Base-by-base conservation (phyloP, 768 basidiomycete genomes). In the Lactifluus piperatus region DNA sequence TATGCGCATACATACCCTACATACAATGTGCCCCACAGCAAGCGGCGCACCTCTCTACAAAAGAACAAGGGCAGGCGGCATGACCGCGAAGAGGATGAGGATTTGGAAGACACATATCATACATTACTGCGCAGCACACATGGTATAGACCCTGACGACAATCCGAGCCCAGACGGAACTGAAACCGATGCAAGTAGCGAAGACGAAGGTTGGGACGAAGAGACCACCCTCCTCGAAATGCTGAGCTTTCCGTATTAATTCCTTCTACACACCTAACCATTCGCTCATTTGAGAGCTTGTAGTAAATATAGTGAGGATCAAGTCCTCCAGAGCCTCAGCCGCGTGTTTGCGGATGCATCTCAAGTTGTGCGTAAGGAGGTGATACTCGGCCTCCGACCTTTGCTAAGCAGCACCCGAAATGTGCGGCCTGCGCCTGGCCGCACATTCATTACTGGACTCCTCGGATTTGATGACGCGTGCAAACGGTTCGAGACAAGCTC, bases 401-500 rank as follows among this genome's bases (percentile, higher is more conserved):
- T 27, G 11, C 27, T 60, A 34, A 45, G 9, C 36, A 22, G 34
- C 4, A 22, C n/a, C 10, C 47, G 58, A 20, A 36, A 26, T 14
- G 30, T 8, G 5, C 58, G 58, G 9, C 48, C 54, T 24, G 54
- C 58, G 20, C 58, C 58, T 4, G 58, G 58, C 6, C 54, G 41
- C 32, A 16, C 32, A 24, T 60, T 60, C 55, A n/a, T n/a, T n/a
- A n/a, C n/a, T n/a, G n/a, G n/a, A n/a, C n/a, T n/a, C n/a, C n/a
- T n/a, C n/a, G n/a, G n/a, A n/a, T n/a, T n/a, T n/a, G n/a, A n/a
- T n/a, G n/a, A n/a, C n/a, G n/a, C n/a, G n/a, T n/a, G n/a, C n/a
- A n/a, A n/a, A n/a, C n/a, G n/a, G n/a, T n/a, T n/a, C n/a, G n/a
- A n/a, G n/a, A n/a, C n/a, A n/a, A n/a, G n/a, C n/a, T n/a, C n/a